Base-by-base conservation (phyloP, 2,329 filamentous ascomycete species). In the Sporothrix euskadiensis region DNA sequence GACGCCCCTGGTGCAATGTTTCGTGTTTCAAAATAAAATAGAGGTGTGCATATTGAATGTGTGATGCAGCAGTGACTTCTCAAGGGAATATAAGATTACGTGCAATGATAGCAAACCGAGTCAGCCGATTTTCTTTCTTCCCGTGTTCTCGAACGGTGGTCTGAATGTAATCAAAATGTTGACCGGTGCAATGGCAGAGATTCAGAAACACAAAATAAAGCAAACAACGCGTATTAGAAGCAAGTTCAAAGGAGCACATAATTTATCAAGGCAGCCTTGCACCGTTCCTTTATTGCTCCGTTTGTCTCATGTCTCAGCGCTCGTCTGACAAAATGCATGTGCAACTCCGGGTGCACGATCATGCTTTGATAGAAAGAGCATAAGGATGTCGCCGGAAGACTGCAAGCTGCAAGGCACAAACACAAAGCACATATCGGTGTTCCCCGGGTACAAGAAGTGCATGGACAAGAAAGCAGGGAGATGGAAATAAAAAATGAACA, bases 21-120 rank as follows among this genome's bases (percentile, higher is more conserved):
- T 69, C 47, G 47, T 69, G 66, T 69, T 69, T 69, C 47, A 69
- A 69, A 30, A 26, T 66, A 41, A 26, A 35, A 26, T 26, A 26
- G 44, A 39, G 12, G 65, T 32, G 65, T 54, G 26, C 30, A 30
- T 8, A 9, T 30, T 32, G 26, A 4, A 39, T 14, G 47, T 19
- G 30, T 12, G 56, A 32, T 59, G 30, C 30, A 35, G 22, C 44
- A 56, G 10, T 56, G 52, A 56, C 22, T 26, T 56, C n/a, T 22
- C 9, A 32, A 57, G 10, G 54, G 12, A 57, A 57, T 30, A 41
- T 32, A 41, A 63, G n/a, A 41, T 41, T 41, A 41, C 9, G 35
- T 32, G 35, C n/a, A 44, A 22, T 63, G 4, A 3, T 19, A n/a
- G 12, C 41, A 14, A 14, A n/a, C n/a, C 59, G 8, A 65, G 35